phyloP scores from a whole-genome alignment of 2,329 filamentous ascomycete genomes.

The Chalaropsis thielavioides region DNA sequence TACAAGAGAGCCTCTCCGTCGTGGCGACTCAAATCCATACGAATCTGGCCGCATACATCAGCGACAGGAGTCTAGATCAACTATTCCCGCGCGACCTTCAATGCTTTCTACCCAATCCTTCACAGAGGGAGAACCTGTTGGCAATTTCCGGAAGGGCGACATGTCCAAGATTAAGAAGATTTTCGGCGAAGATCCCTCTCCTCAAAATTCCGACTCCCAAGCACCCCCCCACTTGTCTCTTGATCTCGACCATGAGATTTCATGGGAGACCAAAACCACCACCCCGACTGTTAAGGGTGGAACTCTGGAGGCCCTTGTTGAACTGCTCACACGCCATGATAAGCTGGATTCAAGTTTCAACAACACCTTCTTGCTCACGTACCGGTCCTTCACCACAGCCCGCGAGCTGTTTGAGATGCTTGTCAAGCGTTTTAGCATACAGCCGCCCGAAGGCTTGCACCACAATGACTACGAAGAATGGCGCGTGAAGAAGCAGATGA shows the following conservation, averaged over 20 bases:
- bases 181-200: constrained; percentile 48
- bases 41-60: constrained; percentile 38
- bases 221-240: constrained; percentile 71
- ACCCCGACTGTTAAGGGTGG: constrained; percentile 73
- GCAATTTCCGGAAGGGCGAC: constrained; percentile 44
- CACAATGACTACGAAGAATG: constrained; percentile 68
- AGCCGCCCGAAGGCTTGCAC: constrained; percentile 70
- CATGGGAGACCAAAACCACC: constrained; percentile 71
- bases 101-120: constrained; percentile 47
- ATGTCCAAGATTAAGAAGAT: constrained; percentile 52
- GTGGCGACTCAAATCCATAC: constrained; percentile 35
- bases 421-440: constrained; percentile 80
- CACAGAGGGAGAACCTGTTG: constrained; percentile 42
- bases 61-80: constrained; percentile 39
- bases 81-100: constrained; percentile 30
- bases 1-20: constrained; percentile 32
- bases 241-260: constrained; percentile 77
- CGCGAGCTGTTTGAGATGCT: constrained; percentile 84
- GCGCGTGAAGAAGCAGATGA: constrained; percentile 89
- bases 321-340: constrained; percentile 90
- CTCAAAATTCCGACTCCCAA: constrained; percentile 49
- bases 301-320: constrained; percentile 74
- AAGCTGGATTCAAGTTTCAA: constrained; percentile 92
- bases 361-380: constrained; percentile 93
- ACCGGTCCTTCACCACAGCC: constrained; percentile 84